phyloP scores from a whole-genome alignment of 2,329 filamentous ascomycete species.

The Colletotrichum lini region DNA sequence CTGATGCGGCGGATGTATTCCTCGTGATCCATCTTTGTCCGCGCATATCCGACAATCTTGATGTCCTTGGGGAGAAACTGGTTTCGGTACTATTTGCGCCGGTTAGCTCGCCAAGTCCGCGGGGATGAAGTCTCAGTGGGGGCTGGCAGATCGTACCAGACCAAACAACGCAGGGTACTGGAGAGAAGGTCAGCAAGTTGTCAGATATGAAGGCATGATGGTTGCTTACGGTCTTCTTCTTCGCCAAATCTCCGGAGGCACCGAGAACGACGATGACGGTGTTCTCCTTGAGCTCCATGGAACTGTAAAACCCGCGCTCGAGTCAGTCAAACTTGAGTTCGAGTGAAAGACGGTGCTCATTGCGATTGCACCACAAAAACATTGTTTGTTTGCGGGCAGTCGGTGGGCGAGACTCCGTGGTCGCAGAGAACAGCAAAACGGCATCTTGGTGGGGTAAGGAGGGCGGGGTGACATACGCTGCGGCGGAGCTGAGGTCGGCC shows the following conservation, averaged over 20 bases:
- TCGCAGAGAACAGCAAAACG: conserved; percentile 18
- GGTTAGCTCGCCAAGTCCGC: conserved; percentile 28
- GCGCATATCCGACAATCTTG: conserved; percentile 97
- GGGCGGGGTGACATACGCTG: conserved; percentile 45
- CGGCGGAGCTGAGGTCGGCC: conserved; percentile 44
- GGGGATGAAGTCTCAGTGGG: neutral
- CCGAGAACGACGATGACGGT: conserved; percentile 97
- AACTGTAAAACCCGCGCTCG: conserved; percentile 63
- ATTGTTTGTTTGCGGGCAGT: neutral
- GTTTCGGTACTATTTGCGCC: conserved; percentile 84
- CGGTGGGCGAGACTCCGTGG: conserved; percentile 10
- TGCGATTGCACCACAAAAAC: conserved; percentile 14
- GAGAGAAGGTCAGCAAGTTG: conserved; percentile 48
- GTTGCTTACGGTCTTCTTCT: conserved; percentile 93
- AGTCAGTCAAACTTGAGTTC: conserved; percentile 31
- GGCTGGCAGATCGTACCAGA: conserved; percentile 76
- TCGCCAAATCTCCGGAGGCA: conserved; percentile 96
- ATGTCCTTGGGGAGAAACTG: conserved; percentile 98
- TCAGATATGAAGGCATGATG: conserved; percentile 11
- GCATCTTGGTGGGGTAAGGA: conserved; percentile 41
- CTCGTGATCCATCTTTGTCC: conserved; percentile 98
- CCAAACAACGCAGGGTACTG: conserved; percentile 98
- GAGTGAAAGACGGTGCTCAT: neutral
- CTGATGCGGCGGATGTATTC: conserved; percentile 95
- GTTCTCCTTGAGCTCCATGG: conserved; percentile 97